Conservation (phyloP, 139 green algal species). For the Haematococcus lacustris region DNA sequence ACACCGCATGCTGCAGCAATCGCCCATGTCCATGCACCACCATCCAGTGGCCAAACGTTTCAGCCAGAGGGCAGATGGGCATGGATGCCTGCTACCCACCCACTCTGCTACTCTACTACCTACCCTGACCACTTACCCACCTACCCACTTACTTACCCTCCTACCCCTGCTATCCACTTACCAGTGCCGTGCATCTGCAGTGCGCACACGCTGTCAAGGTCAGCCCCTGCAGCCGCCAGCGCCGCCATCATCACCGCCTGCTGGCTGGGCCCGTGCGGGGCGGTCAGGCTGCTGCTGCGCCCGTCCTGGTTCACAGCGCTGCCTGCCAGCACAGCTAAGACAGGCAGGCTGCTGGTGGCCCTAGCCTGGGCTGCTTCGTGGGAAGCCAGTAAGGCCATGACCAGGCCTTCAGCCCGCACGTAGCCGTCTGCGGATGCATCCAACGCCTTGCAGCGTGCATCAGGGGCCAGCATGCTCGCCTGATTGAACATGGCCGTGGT, state of each 20-base stretch:
- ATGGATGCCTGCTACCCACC: no score
- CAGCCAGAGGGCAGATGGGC: no score
- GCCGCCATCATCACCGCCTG: conserved; percentile 59
- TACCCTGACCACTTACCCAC: no score
- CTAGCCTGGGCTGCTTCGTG: no score
- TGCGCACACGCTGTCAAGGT: conserved; percentile 4
- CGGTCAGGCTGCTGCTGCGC: conserved; percentile 75
- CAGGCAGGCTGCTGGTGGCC: no score
- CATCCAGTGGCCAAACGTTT: no score
- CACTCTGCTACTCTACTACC: no score
- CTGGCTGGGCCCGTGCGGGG: conserved; percentile 81
- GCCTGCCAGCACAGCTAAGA: conserved; percentile 27
- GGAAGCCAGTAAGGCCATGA: conserved; percentile 38
- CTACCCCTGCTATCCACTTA: no score
- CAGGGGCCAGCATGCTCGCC: conserved; percentile 61
- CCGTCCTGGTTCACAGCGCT: conserved; percentile 75
- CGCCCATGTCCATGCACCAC: no score
- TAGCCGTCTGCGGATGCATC: conserved; percentile 71
- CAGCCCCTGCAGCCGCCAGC: conserved; percentile 20
- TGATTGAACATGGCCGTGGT: conserved; percentile 67
- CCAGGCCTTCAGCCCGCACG: conserved; percentile 23
- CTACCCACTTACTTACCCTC: no score
- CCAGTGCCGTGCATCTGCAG: conserved; percentile 77
- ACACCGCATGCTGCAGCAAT: no score
- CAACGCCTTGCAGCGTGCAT: conserved; percentile 80